Evolutionary conservation across 768 basidiomycete species (phyloP).

Genomic region (Tremella mesenterica): DNA sequence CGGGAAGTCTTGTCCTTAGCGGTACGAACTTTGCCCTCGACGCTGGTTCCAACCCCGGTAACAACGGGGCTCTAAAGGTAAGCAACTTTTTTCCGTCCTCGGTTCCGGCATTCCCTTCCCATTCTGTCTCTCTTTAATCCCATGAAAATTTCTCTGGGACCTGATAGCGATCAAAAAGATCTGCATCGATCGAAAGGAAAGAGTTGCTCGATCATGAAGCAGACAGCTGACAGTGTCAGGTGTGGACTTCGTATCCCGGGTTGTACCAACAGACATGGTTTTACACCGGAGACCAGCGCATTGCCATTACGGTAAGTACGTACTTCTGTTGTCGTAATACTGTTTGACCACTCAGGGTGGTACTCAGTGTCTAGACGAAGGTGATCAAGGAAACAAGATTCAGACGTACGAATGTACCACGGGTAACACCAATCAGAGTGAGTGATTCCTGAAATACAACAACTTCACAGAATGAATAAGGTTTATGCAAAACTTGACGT

Average conservation of each 20-base stretch:
- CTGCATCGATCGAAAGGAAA: too few relatives aligned
- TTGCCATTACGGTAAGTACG: conserved; percentile 40
- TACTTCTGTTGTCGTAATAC: too few relatives aligned
- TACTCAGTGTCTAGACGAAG: conserved; percentile 37
- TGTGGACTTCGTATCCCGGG: conserved; percentile 25
- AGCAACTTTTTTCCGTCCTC: background rate
- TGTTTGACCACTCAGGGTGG: conserved; percentile 43
- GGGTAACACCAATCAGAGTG: conserved; percentile 37
- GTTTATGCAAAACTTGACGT: too few relatives aligned
- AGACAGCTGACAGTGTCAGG: background rate
- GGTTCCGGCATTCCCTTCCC: too few relatives aligned
- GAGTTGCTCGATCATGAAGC: too few relatives aligned
- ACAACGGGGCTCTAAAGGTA: conserved; percentile 19
- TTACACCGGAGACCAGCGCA: conserved; percentile 34
- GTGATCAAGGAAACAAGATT: conserved; percentile 20
- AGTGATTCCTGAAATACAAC: background rate
- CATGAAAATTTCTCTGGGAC: too few relatives aligned
- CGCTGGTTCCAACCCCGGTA: conserved; percentile 13
- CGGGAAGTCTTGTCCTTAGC: conserved; percentile 7
- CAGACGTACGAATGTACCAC: conserved; percentile 40
- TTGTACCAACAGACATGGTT: conserved; percentile 30
- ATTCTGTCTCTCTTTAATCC: too few relatives aligned
- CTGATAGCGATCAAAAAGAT: too few relatives aligned
- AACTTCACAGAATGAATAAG: background rate
- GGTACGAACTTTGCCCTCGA: conserved; percentile 20